Conservation (phyloP, 176 grass and related monocot species). For the Oryza brachyantha region DNA sequence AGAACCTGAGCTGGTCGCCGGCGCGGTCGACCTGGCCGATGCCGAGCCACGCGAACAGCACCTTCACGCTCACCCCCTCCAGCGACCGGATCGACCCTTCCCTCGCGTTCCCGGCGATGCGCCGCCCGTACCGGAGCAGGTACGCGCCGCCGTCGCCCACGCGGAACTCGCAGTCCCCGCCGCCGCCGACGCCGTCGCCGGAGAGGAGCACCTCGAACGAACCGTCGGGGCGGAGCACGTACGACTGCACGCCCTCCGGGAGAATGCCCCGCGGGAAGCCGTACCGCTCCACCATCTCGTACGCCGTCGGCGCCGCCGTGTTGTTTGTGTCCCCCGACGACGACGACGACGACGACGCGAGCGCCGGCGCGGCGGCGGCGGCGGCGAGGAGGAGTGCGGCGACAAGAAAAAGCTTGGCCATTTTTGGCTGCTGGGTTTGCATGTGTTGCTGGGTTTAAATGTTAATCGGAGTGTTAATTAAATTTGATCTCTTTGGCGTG, state of each 20-base stretch:
- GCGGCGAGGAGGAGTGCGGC: not conserved
- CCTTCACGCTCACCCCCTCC: too few species aligned
- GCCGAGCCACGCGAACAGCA: conserved; percentile 40
- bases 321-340: not conserved
- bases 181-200: too few species aligned
- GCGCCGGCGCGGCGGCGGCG: too few species aligned
- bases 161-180: too few species aligned
- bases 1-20: conserved; percentile 30
- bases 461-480: not conserved
- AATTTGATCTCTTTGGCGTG: not conserved
- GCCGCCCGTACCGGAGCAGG: too few species aligned
- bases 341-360: not conserved
- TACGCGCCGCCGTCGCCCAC: too few species aligned
- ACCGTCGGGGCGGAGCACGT: too few species aligned
- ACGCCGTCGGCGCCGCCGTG: conserved; percentile 39
- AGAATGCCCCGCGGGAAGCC: conserved; percentile 63
- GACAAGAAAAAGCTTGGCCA: not conserved
- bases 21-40: conserved; percentile 24
- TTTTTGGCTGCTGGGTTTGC: not conserved
- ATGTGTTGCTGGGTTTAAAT: not conserved
- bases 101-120: too few species aligned
- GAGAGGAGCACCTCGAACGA: too few species aligned
- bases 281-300: conserved; percentile 68
- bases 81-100: too few species aligned
- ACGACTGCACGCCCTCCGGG: conserved; percentile 52